These are phyloP conservation scores for Tricholoma saponaceum DNA, from an alignment of 768 basidiomycete species.

Conservation along the genomic window DNA sequence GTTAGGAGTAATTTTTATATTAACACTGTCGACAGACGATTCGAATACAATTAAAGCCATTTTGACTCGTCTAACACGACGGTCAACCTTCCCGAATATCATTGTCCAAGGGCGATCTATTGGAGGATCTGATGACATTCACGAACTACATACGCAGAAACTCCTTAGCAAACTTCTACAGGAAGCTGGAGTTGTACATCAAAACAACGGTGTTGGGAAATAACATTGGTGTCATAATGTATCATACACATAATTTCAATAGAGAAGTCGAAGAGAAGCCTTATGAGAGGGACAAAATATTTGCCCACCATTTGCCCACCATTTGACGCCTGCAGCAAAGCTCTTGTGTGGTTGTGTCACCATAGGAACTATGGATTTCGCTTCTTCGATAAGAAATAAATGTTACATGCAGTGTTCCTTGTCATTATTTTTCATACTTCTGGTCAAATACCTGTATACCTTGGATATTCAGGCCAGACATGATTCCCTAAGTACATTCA, in stretches of 20 bases:
- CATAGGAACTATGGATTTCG: too few relatives aligned
- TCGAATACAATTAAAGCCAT: constrained; percentile 58
- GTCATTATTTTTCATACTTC: too few relatives aligned
- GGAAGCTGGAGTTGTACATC: constrained; percentile 39
- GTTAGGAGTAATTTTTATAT: neutral
- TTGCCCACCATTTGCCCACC: too few relatives aligned
- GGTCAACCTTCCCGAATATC: constrained; percentile 73
- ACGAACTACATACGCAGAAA: constrained; percentile 44
- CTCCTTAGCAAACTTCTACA: constrained; percentile 42
- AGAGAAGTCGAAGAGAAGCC: neutral
- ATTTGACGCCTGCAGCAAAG: neutral
- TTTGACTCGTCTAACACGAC: constrained; percentile 61
- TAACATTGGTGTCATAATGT: constrained; percentile 1
- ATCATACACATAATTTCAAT: constrained; percentile 1
- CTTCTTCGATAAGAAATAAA: too few relatives aligned
- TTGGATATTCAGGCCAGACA: too few relatives aligned
- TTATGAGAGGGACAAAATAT: neutral
- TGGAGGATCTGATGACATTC: constrained; percentile 63
- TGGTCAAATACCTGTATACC: too few relatives aligned
- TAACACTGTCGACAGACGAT: constrained; percentile 43
- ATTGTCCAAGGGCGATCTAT: constrained; percentile 59
- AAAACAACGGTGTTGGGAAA: constrained; percentile 15
- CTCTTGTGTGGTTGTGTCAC: too few relatives aligned
- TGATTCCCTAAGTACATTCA: too few relatives aligned
- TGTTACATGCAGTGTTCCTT: too few relatives aligned